Conservation (phyloP, 805 yeast species). For the Candida sakaeoensis region DNA sequence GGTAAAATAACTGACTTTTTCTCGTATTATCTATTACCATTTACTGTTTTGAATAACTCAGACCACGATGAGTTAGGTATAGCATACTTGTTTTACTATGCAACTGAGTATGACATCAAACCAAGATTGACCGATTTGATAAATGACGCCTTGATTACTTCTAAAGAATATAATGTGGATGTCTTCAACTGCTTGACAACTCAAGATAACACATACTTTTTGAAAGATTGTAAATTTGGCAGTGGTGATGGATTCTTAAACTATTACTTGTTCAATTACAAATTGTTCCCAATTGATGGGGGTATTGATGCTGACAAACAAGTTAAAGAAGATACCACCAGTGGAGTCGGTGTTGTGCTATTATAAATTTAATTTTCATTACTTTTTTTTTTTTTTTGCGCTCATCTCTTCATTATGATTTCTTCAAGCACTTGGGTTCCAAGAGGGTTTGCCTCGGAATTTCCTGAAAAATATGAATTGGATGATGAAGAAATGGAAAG, state of each 20-base stretch:
- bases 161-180: constrained; percentile 68
- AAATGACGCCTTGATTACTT: constrained; percentile 70
- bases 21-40: constrained; percentile 86
- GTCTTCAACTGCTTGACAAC: constrained; percentile 91
- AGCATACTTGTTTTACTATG: constrained; percentile 89
- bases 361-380: constrained; percentile 48
- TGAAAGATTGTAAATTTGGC: constrained; percentile 83
- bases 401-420: constrained; percentile 50
- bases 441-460: constrained; percentile 89
- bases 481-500: constrained; percentile 92
- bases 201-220: constrained; percentile 83
- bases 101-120: constrained; percentile 61
- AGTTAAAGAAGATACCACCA: constrained; percentile 50
- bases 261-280: constrained; percentile 89
- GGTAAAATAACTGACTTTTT: constrained; percentile 81
- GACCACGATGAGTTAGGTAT: constrained; percentile 68
- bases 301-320: constrained; percentile 64
- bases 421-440: constrained; percentile 96
- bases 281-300: constrained; percentile 74
- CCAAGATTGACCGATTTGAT: constrained; percentile 60
- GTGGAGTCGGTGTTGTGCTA: constrained; percentile 91
- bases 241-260: constrained; percentile 90
- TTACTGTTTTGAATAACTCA: constrained; percentile 69
- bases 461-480: constrained; percentile 82
- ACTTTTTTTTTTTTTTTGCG: constrained; percentile 7